These are phyloP conservation scores for Zarea fungicola DNA, from an alignment of 2,329 filamentous ascomycete species.

Conservation along the genomic window DNA sequence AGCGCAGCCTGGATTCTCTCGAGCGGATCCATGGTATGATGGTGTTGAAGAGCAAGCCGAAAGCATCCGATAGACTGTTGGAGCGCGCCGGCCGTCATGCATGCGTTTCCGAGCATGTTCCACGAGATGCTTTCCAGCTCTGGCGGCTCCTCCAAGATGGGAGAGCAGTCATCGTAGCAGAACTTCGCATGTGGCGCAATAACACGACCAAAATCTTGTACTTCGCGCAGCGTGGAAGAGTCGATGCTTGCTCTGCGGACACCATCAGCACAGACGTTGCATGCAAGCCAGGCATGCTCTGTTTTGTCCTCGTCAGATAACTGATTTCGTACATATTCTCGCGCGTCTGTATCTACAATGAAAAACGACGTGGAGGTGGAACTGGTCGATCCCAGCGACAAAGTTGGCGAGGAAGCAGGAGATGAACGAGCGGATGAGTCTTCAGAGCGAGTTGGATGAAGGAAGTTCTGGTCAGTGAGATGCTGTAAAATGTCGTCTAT, in stretches of 20 bases:
- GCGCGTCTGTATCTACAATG: constrained; percentile 20
- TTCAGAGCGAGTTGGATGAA: constrained; percentile 18
- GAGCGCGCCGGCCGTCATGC: constrained; percentile 22
- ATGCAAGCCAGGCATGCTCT: constrained; percentile 22
- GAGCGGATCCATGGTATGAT: constrained; percentile 12
- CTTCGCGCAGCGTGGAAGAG: constrained; percentile 18
- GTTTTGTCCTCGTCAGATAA: constrained; percentile 18
- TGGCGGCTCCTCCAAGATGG: constrained; percentile 13
- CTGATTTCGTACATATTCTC: constrained; percentile 18
- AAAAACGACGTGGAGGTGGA: constrained; percentile 19
- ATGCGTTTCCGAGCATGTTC: constrained; percentile 29
- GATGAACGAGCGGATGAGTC: constrained; percentile 9
- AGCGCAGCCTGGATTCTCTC: constrained; percentile 21
- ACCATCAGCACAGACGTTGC: constrained; percentile 20
- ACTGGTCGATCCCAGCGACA: constrained; percentile 10
- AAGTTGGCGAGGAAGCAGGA: constrained; percentile 14
- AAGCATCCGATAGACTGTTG: constrained; percentile 24
- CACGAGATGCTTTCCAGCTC: constrained; percentile 32
- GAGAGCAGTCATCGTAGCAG: constrained; percentile 23
- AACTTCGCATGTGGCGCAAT: constrained; percentile 24
- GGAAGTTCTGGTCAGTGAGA: constrained; percentile 22
- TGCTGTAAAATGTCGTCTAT: constrained; percentile 21
- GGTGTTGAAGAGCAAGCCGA: constrained; percentile 18
- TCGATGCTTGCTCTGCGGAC: constrained; percentile 18
- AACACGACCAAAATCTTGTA: constrained; percentile 22